phyloP scores from a whole-genome alignment of 2,329 filamentous ascomycete genomes.

The Dactylonectria macrodidyma region DNA sequence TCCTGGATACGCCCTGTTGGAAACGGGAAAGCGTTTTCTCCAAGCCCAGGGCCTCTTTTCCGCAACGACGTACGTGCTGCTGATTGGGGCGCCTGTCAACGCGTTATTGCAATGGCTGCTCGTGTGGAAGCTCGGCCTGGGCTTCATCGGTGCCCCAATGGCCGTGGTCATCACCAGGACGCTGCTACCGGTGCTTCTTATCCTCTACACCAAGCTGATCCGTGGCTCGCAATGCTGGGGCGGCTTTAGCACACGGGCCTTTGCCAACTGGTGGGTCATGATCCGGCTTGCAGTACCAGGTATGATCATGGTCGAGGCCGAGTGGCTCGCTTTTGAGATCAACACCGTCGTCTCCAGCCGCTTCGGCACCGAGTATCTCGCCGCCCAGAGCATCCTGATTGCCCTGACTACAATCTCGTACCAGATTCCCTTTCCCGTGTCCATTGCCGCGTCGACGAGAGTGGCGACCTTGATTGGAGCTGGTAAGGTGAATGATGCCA shows the following conservation, averaged over 20 bases:
- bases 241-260: constrained; percentile 79
- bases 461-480: constrained; percentile 95
- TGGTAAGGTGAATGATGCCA: constrained; percentile 83
- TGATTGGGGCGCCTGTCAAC: constrained; percentile 83
- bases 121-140: constrained; percentile 78
- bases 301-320: constrained; percentile 93
- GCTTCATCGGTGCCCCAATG: constrained; percentile 85
- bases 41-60: constrained; percentile 88
- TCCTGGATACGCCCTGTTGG: constrained; percentile 83
- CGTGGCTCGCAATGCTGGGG: constrained; percentile 87
- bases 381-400: constrained; percentile 88
- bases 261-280: constrained; percentile 85
- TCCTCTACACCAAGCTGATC: constrained; percentile 82
- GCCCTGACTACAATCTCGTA: constrained; percentile 86
- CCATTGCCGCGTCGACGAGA: constrained; percentile 88
- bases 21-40: constrained; percentile 83
- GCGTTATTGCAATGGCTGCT: constrained; percentile 83
- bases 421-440: constrained; percentile 92
- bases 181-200: constrained; percentile 81
- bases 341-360: constrained; percentile 85
- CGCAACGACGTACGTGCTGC: constrained; percentile 82
- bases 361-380: constrained; percentile 83
- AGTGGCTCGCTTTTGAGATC: constrained; percentile 93
- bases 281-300: constrained; percentile 89
- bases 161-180: constrained; percentile 85